These are phyloP conservation scores for Thuidium tamariscinum DNA, from an alignment of 225 moss, liverwort and hornwort genomes.

Conservation along the genomic window DNA sequence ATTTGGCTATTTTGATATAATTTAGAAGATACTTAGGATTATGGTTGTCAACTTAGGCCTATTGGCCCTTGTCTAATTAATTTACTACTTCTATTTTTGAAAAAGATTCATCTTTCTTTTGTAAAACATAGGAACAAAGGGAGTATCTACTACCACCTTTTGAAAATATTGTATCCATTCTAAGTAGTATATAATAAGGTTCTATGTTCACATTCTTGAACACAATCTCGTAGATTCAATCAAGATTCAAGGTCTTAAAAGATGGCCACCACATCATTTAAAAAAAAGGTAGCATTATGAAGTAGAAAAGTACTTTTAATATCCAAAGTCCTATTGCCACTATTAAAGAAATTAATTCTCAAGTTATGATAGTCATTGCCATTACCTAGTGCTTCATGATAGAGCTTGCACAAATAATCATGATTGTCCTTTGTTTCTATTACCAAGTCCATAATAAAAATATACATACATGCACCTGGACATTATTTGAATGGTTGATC, in stretches of 20 bases:
- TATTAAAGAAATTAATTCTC: not conserved
- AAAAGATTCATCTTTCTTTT: too few species aligned
- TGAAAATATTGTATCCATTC: too few species aligned
- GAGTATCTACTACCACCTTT: too few species aligned
- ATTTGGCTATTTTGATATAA: not conserved
- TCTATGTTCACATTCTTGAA: fast-evolving
- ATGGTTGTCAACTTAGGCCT: not conserved
- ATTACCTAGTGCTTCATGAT: not conserved
- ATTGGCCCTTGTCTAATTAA: fast-evolving
- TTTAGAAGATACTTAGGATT: too few species aligned
- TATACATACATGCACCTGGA: not conserved
- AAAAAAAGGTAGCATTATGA: too few species aligned
- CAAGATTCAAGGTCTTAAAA: not conserved
- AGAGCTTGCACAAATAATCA: not conserved
- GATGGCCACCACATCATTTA: not conserved
- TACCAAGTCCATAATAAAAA: fast-evolving
- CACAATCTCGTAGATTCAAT: not conserved
- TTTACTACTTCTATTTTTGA: too few species aligned
- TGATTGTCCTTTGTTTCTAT: not conserved
- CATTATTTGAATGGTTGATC: not conserved
- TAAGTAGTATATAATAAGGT: too few species aligned
- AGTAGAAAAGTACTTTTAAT: not conserved
- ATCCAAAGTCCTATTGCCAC: not conserved
- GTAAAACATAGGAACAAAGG: too few species aligned
- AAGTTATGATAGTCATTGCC: not conserved